These are phyloP conservation scores for Exophiala bonariae DNA, from an alignment of 2,329 filamentous ascomycete species.

Conservation along the genomic window DNA sequence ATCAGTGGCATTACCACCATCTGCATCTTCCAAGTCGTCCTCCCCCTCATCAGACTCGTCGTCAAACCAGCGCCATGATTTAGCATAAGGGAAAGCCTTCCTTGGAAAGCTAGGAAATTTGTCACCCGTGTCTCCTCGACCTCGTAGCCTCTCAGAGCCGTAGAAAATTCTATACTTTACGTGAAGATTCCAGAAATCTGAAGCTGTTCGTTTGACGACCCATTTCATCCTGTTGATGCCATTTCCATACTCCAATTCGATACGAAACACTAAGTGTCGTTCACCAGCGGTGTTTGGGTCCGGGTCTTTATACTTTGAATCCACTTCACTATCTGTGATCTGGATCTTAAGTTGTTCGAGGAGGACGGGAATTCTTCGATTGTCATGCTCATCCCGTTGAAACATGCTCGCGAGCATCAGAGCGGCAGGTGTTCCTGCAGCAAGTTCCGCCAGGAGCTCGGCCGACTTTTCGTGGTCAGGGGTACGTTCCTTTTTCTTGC, in stretches of 20 bases:
- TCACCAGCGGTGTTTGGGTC: conserved; percentile 43
- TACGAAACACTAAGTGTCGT: conserved; percentile 81
- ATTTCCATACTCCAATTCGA: conserved; percentile 94
- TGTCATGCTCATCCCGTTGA: conserved; percentile 92
- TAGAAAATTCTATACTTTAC: conserved; percentile 87
- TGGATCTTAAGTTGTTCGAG: conserved; percentile 90
- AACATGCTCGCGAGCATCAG: conserved; percentile 97
- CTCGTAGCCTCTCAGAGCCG: conserved; percentile 76
- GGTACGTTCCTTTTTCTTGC: conserved; percentile 77
- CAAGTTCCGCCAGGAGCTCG: conserved; percentile 90
- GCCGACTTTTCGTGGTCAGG: conserved; percentile 95
- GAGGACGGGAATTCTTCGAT: conserved; percentile 90
- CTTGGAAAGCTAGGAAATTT: conserved; percentile 89
- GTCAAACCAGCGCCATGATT: conserved; percentile 75
- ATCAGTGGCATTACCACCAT: conserved; percentile 69
- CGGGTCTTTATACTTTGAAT: conserved; percentile 37
- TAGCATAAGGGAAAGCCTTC: conserved; percentile 84
- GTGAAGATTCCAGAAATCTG: conserved; percentile 90
- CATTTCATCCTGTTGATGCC: conserved; percentile 96
- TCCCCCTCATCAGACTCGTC: conserved; percentile 75
- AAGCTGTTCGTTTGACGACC: conserved; percentile 82
- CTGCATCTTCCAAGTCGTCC: conserved; percentile 47
- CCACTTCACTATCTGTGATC: conserved; percentile 77
- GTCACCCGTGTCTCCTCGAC: conserved; percentile 67
- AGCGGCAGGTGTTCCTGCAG: conserved; percentile 88